Base-by-base conservation (phyloP, 257 asterid species). In the Rhazya stricta region DNA sequence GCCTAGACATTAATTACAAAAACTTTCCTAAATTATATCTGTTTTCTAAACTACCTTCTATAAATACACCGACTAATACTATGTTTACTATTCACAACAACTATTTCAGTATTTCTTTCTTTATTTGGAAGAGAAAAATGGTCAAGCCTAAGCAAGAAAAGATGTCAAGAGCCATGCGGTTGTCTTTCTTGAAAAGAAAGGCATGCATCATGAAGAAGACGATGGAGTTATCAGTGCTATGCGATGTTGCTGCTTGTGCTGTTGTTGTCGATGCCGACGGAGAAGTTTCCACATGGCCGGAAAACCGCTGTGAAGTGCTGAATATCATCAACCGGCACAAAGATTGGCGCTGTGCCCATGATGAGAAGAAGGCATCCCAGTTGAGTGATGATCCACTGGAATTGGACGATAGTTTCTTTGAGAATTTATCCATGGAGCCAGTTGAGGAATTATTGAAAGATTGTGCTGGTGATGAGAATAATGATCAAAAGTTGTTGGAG, bases 221-320 rank as follows among this genome's bases (percentile, higher is more conserved):
- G 0, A 61, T 42, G 74, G 78, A 80, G 39, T 69, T 80, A 34
- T 71, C 78, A n/a, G 69, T 61, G 30, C 74, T 76, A 4, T 80
- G 78, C 13, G 83, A 27, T 61, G 34, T 68, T 21, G 54, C 74
- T 9, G 83, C 70, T 10, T 80, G 80, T 34, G 71, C 70, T 5
- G 5, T 80, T 34, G 57, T 80, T 25, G 8, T 70, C 34, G 80
- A 41, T 29, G 67, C 70, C 5, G 9, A 71, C 6, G 80, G 77
- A 19, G n/a, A 30, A 34, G 13, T 80, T 9, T 45, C 67, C 4
- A 63, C 80, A 4, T 80, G 83, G 80, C 83, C 83, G 3, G 80
- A 80, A 62, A 79, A 74, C 45, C 67, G n/a, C 21, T 1, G 12
- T 5, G 82, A 74, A 1, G 53, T 69, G 32, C 25, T 68, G 39